Evolutionary conservation across 2,329 filamentous ascomycete species (phyloP).

Genomic region (Chaetomium globosum): DNA sequence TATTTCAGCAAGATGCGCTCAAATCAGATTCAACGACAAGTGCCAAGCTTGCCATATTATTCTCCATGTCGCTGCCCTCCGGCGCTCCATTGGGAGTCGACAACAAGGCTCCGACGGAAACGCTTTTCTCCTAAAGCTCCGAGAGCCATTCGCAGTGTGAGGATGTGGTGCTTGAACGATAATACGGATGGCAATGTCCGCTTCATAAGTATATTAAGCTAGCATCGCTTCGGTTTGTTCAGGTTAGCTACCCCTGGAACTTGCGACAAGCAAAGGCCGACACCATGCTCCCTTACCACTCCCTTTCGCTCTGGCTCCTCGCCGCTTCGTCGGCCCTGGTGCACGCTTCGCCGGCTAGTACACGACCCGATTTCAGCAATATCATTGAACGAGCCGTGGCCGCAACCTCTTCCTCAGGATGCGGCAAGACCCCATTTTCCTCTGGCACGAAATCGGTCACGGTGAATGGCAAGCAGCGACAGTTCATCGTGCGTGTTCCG

Average conservation of each 20-base stretch:
- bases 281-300: not conserved
- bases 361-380: not conserved
- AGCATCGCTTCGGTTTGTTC: not conserved
- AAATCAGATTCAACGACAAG: not conserved
- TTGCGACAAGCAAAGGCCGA: not conserved
- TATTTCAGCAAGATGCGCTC: not conserved
- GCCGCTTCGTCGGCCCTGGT: not conserved
- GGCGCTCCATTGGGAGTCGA: too few species aligned
- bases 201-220: not conserved
- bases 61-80: not conserved
- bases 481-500: conserved; percentile 44
- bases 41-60: not conserved
- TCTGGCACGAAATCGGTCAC: conserved; percentile 36
- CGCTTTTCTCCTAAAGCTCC: not conserved
- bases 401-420: conserved; percentile 3
- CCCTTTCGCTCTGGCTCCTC: not conserved
- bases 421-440: conserved; percentile 3
- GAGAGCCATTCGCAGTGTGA: not conserved
- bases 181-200: not conserved
- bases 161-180: not conserved
- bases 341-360: not conserved
- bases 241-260: not conserved
- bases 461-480: conserved; percentile 45
- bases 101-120: not conserved
- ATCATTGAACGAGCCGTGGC: not conserved